phyloP scores from a whole-genome alignment of 1,284 basidiomycete species.

The Singerocomus rubriflavus region DNA sequence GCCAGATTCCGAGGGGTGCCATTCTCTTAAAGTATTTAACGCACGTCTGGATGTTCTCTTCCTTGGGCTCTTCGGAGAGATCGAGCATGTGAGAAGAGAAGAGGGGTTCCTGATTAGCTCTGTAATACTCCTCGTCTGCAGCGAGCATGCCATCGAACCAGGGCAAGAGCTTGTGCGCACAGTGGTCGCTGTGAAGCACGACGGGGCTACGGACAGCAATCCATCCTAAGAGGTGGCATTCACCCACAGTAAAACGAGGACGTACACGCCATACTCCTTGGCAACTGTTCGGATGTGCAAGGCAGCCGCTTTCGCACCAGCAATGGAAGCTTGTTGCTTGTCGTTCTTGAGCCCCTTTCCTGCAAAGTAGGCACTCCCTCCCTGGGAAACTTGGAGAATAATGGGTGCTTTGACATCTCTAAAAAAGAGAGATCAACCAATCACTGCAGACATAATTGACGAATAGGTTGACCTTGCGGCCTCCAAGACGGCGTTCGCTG shows the following conservation, averaged over 20 bases:
- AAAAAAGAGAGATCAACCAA: conserved; percentile 3
- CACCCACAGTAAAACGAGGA: conserved; percentile 20
- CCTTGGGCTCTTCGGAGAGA: conserved; percentile 96
- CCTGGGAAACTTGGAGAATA: conserved; percentile 97
- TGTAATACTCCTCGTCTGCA: conserved; percentile 94
- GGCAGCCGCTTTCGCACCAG: conserved; percentile 90
- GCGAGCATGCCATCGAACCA: conserved; percentile 99
- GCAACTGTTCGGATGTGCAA: conserved; percentile 90
- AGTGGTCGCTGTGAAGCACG: conserved; percentile 98
- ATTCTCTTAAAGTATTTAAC: conserved; percentile 96
- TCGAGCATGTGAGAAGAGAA: conserved; percentile 99
- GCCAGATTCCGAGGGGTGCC: conserved; percentile 92
- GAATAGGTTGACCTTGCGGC: conserved; percentile 54
- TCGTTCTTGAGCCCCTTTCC: conserved; percentile 96
- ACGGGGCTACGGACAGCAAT: conserved; percentile 66
- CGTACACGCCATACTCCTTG: conserved; percentile 87
- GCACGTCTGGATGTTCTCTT: conserved; percentile 94
- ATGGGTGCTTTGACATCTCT: conserved; percentile 94
- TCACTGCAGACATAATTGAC: not conserved
- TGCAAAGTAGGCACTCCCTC: conserved; percentile 94
- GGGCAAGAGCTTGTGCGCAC: conserved; percentile 95
- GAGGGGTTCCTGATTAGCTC: conserved; percentile 85
- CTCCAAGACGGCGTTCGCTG: conserved; percentile 73
- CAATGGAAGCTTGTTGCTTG: conserved; percentile 95
- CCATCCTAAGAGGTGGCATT: not conserved